Evolutionary conservation across 2,329 filamentous ascomycete species (phyloP), one percentile per base, ranked within the genome.

Genomic region (Pseudogymnoascus sp.): DNA sequence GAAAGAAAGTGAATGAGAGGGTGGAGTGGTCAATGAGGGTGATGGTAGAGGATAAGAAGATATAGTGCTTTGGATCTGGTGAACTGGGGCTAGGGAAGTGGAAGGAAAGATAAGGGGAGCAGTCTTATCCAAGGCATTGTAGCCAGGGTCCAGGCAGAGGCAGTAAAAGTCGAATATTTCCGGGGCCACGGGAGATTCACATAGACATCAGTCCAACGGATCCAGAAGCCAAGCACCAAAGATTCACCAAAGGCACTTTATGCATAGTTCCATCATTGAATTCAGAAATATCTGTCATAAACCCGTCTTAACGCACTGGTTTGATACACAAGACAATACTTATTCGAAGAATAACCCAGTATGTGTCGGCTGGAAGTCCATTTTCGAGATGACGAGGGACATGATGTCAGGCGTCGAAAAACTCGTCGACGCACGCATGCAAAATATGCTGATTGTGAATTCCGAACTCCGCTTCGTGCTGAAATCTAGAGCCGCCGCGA

Each of bases 361-460:
- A 57, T 57, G 28, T 21, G 28, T 34, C 51, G 4, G 25, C 28
- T 19, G 28, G 51, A 34, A 16, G 51, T 21, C 28, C 28, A 21
- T 34, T 57, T 57, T 57, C 51, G 28, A 57, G 51, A 57, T 57
- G 51, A 57, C 25, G 51, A 34, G 51, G 51, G 51, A 57, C 51
- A 57, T 34, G 51, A 21, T 57, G 51, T 34, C 51, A 57, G 51
- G 51, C 51, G 51, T 34, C 51, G 51, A 57, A 57, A 57, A 57
- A 34, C 51, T 34, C 51, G 28, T 19, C 51, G 51, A 57, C 51
- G 51, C 28, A 57, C n/a, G 28, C 28, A 57, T 57, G 51, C 51
- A 57, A 57, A 57, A 57, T 57, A 57, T 57, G 51, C 51, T 57
- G 28, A 34, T 57, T 57, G n/a, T 57, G 51, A 57, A 57, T 57